Base-by-base conservation (phyloP, 2,329 filamentous ascomycete genomes). In the Fusarium redolens region DNA sequence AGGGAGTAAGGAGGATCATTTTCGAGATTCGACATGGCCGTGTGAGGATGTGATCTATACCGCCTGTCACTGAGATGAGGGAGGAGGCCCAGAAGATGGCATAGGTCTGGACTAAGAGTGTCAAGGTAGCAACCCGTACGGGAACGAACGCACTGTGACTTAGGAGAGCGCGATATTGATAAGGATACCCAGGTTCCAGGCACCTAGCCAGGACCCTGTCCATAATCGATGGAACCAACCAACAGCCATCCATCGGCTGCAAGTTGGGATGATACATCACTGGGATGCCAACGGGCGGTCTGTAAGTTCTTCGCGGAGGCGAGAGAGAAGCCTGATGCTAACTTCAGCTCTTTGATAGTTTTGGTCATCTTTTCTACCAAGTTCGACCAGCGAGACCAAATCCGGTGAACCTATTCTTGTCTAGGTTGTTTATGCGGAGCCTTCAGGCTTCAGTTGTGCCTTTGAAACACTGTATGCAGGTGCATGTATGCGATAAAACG, bases 1-100 rank as follows among this genome's bases (percentile, higher is more conserved):
- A 67, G 57, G 64, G 66, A 63, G 60, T 54, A 52, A 52, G 62
- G 50, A 68, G 71, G 75, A 78, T 77, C 75, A 75, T 75, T 71
- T 71, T 68, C 57, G 65, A 67, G 62, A 75, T 69, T 69, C 61
- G 31, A 65, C 61, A 74, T 61, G 56, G 52, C 63, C 41, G 56
- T 54, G 59, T 73, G 59, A 51, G 31, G 44, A 50, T 52, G 64
- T 51, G 58, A 66, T 70, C 51, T 25, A 47, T 66, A 54, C 57
- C 65, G 59, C 47, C 59, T 62, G 45, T 55, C 61, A 57, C 60
- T 72, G 65, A 72, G 71, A 75, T n/a, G 31, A 25, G 13, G 28
- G 54, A 43, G 20, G 67, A 65, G 70, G 61, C 65, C 61, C 72
- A 67, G 74, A 72, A 73, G 63, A 62, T 58, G 55, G 65, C 62